Base-by-base conservation (phyloP, 2,329 filamentous ascomycete species). In the Aphanocladium album region DNA sequence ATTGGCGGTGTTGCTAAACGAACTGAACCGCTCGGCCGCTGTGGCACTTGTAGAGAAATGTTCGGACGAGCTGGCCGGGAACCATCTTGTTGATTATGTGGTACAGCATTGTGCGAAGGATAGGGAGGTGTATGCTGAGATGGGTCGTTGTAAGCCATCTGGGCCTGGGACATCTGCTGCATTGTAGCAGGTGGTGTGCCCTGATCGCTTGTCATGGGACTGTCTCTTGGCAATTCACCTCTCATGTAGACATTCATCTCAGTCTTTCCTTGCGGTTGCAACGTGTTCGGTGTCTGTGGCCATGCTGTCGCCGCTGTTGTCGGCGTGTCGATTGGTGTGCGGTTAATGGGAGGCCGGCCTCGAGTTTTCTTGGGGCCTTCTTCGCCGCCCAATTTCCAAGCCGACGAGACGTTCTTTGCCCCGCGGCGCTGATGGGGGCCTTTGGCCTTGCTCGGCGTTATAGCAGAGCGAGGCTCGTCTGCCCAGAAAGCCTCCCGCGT, bases 371-470 rank as follows among this genome's bases (percentile, higher is more conserved):
- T 87, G 3, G 81, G 84, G 1, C 83, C 77, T 14, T 85, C 79
- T 43, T 81, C 79, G 17, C 83, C 83, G 62, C 82, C 84, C 64
- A 85, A 85, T 60, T 89, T 86, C 93, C 93, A 97, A 1, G 93
- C 93, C 11, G 92, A 96, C 1, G 92, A 96, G 0, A 96, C 91
- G 7, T 90, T 91, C 69, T 85, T 85, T 0, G 91, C 89, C 0
- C 92, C 92, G 71, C 96, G 89, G 4, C 90, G 84, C 60, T 72
- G 73, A 12, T 64, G 60, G 3, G 68, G 57, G 19, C 79, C 73
- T 62, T 83, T 80, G 2, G 76, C 73, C 64, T 80, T 87, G 57
- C 83, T 85, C 1, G 88, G 86, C 4, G 88, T 89, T n/a, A 90
- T 79, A 3, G 90, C 89, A 1, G 91, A 92, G 53, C 82, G 86